Base-by-base conservation (phyloP, 2,329 filamentous ascomycete genomes). In the Botryotinia narcissicola region DNA sequence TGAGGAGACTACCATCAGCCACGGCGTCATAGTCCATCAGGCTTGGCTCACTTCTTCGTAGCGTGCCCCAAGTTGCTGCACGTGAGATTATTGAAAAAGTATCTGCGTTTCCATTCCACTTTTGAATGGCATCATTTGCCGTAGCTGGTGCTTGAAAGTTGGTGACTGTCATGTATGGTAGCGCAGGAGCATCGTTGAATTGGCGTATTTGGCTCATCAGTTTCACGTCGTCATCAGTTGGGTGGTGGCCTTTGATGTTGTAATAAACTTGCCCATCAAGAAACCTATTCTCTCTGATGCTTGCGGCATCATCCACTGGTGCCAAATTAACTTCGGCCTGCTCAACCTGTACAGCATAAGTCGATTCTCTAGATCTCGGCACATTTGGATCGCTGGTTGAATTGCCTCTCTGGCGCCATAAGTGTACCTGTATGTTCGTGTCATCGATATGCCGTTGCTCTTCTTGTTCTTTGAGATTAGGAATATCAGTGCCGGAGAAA, bases 61-160 rank as follows among this genome's bases (percentile, higher is more conserved):
- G 86, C 2, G 91, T 93, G 25, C 91, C 91, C 85, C 91, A 90
- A 0, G 91, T 93, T 29, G 91, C 91, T 22, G 89, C 87, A 75
- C 88, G 84, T 2, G 89, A 91, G 16, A 90, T 81, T 18, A 90
- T 83, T 0, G 89, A 91, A 42, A 86, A 81, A 42, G 85, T 83
- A 72, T 86, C 85, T 6, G 85, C 82, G 73, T 83, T 81, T 54
- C 79, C 76, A 32, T 80, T 81, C 78, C 84, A 87, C 51, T 82
- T 81, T 80, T 81, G 82, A 76, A 87, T 87, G 14, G 85, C 86
- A 40, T 84, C 84, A 71, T 85, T 86, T 0, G 86, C 84, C 4
- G 85, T 86, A 48, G 80, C 77, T 29, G 85, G 85, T 59, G 66
- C 66, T 72, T 86, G 85, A 59, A 83, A 84, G 44, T 78, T 78